phyloP scores from a whole-genome alignment of 306 rosid species.

The Albizia julibrissin region DNA sequence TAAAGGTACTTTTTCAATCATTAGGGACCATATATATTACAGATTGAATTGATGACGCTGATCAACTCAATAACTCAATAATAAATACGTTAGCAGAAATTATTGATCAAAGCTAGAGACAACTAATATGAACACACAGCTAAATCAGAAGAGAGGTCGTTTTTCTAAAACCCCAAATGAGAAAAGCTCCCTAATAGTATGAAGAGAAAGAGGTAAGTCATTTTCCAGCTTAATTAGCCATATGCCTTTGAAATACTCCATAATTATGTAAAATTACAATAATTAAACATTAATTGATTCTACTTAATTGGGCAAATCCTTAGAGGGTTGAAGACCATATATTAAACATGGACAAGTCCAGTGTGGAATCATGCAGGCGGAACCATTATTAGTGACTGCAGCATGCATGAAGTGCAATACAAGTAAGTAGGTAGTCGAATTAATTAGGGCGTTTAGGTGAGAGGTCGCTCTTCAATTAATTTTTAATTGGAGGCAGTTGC shows the following conservation, averaged over 20 bases:
- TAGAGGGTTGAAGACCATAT: not conserved
- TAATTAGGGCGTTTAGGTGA: conserved; percentile 26
- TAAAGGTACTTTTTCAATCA: not conserved
- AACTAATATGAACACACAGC: not conserved
- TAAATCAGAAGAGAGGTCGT: not conserved
- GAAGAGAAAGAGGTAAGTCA: not conserved
- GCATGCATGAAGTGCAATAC: not conserved
- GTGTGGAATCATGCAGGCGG: not conserved
- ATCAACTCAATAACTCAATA: not conserved
- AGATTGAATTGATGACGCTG: not conserved
- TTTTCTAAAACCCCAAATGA: not conserved
- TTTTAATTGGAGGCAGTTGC: conserved; percentile 19
- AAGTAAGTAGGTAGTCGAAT: not conserved
- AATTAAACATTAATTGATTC: not conserved
- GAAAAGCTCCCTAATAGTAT: not conserved
- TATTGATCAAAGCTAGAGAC: not conserved
- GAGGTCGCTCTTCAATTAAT: conserved; percentile 21
- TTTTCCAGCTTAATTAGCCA: not conserved
- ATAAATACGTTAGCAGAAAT: not conserved
- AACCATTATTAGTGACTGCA: not conserved
- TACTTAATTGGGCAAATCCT: not conserved
- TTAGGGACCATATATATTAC: not conserved
- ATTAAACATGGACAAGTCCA: not conserved
- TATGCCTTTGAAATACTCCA: not conserved
- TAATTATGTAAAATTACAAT: not conserved